phyloP scores from a whole-genome alignment of 2,329 filamentous ascomycete species.

The Lachnum nothofagi region DNA sequence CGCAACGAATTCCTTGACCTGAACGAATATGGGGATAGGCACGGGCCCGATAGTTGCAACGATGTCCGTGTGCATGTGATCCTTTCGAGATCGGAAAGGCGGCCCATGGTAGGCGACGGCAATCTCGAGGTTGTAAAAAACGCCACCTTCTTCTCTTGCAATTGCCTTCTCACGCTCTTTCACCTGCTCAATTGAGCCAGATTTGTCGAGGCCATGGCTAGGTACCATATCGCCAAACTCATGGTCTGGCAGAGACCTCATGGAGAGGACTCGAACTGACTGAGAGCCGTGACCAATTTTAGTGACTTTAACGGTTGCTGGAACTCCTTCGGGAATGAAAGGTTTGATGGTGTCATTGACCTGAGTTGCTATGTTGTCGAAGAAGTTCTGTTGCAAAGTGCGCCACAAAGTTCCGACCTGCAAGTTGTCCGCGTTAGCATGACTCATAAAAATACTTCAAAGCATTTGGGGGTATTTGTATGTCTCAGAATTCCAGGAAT shows the following conservation, averaged over 20 bases:
- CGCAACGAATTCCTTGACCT: conserved; percentile 21
- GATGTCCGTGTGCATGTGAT: conserved; percentile 21
- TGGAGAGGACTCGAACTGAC: conserved; percentile 16
- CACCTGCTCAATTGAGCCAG: conserved; percentile 7
- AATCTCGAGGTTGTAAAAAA: conserved; percentile 22
- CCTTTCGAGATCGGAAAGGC: conserved; percentile 17
- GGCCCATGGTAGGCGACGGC: conserved; percentile 20
- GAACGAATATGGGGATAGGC: conserved; percentile 16
- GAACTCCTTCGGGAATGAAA: conserved; percentile 15
- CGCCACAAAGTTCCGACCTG: conserved; percentile 18
- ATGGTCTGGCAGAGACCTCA: conserved; percentile 22
- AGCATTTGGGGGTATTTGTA: too few relatives aligned
- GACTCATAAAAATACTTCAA: too few relatives aligned
- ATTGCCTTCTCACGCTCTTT: conserved; percentile 16
- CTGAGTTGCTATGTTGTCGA: conserved; percentile 16
- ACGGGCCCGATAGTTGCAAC: conserved; percentile 18
- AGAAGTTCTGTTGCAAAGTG: conserved; percentile 17
- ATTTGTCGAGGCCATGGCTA: conserved; percentile 14
- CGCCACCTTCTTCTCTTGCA: conserved; percentile 16
- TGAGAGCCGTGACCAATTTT: conserved; percentile 15
- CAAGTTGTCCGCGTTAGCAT: background rate
- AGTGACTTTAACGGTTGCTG: conserved; percentile 18
- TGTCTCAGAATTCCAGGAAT: too few relatives aligned
- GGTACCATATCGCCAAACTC: conserved; percentile 21
- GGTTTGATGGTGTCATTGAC: conserved; percentile 21